Conservation (phyloP, 148 eudicot species). For the Rhododendron henanense region DNA sequence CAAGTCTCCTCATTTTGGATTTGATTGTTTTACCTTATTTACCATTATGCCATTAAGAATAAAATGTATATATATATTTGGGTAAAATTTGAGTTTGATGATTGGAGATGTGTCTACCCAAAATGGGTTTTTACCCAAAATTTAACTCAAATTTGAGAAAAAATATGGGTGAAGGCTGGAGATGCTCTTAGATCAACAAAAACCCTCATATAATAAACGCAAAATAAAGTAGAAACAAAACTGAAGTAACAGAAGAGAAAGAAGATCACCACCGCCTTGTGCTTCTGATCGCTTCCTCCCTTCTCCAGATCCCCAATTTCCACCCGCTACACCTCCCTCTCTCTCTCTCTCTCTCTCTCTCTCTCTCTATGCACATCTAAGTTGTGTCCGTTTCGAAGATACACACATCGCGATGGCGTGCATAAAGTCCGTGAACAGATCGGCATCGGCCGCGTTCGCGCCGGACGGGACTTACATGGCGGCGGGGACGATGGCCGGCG, state of each 20-base stretch:
- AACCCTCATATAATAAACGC: background rate
- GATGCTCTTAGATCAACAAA: background rate
- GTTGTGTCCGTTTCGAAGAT: background rate
- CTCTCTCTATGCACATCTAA: background rate
- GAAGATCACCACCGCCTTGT: background rate
- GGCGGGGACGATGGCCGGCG: constrained; percentile 94
- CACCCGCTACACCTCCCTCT: background rate
- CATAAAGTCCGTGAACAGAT: constrained; percentile 67
- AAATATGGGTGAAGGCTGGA: too few relatives aligned
- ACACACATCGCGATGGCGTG: constrained; percentile 32
- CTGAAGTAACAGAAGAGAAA: background rate
- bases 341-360: background rate
- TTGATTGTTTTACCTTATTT: too few relatives aligned
- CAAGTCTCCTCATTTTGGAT: too few relatives aligned
- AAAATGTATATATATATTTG: too few relatives aligned
- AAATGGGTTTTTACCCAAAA: too few relatives aligned
- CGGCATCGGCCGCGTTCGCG: constrained; percentile 83
- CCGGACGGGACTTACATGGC: constrained; percentile 76
- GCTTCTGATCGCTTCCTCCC: background rate
- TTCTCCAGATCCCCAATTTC: background rate
- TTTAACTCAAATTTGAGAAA: too few relatives aligned
- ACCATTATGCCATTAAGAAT: too few relatives aligned
- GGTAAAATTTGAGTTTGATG: too few relatives aligned
- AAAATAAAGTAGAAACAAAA: background rate
- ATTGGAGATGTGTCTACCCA: too few relatives aligned